These are phyloP conservation scores for Aspergillus transmontanensis DNA, from an alignment of 2,329 filamentous ascomycete species.

Conservation along the genomic window DNA sequence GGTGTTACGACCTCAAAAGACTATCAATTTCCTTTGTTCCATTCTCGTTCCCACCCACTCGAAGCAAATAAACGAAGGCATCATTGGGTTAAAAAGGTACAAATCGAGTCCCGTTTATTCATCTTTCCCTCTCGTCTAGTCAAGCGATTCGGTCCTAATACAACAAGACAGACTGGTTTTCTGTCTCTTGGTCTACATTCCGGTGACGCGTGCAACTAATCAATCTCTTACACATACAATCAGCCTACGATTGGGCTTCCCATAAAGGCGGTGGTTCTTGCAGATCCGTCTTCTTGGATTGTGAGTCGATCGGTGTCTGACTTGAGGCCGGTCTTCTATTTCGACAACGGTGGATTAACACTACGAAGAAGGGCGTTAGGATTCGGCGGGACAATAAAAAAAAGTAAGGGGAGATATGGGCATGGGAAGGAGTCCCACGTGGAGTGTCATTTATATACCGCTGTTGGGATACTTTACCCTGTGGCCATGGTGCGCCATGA, in stretches of 20 bases:
- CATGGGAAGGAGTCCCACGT: not conserved
- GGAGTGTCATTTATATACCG: not conserved
- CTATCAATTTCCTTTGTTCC: constrained; percentile 2
- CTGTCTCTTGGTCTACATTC: not conserved
- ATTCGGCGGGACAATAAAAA: not conserved
- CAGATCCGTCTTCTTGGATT: not conserved
- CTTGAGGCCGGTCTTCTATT: not conserved
- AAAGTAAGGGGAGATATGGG: not conserved
- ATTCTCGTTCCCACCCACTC: not conserved
- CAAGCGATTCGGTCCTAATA: not conserved
- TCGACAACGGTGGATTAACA: not conserved
- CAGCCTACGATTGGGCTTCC: not conserved
- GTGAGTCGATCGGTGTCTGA: not conserved
- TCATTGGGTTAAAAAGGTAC: constrained; percentile 7
- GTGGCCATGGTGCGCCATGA: not conserved
- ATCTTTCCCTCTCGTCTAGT: not conserved
- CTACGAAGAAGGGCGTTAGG: not conserved
- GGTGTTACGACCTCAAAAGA: not conserved
- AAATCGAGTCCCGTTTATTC: not conserved
- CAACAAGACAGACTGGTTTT: not conserved
- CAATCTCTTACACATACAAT: not conserved
- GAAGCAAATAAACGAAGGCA: constrained; percentile 4
- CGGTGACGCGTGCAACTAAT: not conserved
- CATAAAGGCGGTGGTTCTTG: too few relatives aligned
- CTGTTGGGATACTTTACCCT: not conserved